Evolutionary conservation across 208 protist species (phyloP).

Genomic region (Crithidia expoeki): DNA sequence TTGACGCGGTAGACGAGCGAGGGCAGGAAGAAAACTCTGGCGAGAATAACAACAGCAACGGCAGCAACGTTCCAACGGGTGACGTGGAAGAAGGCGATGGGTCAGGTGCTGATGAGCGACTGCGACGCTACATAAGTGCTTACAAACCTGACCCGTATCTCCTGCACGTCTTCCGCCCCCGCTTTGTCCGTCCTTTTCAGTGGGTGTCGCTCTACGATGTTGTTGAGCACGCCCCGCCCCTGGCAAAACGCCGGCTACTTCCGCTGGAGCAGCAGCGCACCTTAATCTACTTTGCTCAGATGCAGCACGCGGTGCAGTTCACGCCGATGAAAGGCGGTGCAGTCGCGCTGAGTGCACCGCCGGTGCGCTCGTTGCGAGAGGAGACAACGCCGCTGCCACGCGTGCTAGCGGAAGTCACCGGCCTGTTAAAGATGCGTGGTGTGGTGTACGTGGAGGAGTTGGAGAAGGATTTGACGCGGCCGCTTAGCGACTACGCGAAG

Average conservation of each 20-base stretch:
- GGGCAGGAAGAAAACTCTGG: not conserved
- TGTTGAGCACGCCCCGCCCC: slow-evolving; percentile 30
- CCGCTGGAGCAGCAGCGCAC: slow-evolving; percentile 38
- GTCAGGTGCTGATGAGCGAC: not conserved
- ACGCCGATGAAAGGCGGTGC: slow-evolving; percentile 44
- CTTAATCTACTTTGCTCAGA: slow-evolving; percentile 70
- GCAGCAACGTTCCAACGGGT: not conserved
- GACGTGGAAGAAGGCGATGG: not conserved
- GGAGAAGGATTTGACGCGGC: slow-evolving; percentile 1
- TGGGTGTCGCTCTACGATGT: slow-evolving; percentile 46
- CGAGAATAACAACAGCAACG: not conserved
- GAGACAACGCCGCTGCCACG: slow-evolving; percentile 34
- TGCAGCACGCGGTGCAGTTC: slow-evolving; percentile 64
- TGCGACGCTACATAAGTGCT: slow-evolving; percentile 30
- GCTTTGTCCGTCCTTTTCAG: slow-evolving; percentile 14
- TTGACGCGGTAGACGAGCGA: not conserved
- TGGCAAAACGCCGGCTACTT: slow-evolving; percentile 29
- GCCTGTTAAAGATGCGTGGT: not conserved
- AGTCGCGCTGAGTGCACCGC: slow-evolving; percentile 21
- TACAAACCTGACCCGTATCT: slow-evolving; percentile 54
- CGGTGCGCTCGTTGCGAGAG: slow-evolving; percentile 4
- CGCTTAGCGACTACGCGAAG: slow-evolving; percentile 24
- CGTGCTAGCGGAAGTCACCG: slow-evolving; percentile 19
- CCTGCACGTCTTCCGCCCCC: slow-evolving; percentile 31
- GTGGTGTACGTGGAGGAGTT: slow-evolving; percentile 26